Base-by-base conservation (phyloP, 2,329 filamentous ascomycete genomes). In the Neopestalotiopsis sp. region DNA sequence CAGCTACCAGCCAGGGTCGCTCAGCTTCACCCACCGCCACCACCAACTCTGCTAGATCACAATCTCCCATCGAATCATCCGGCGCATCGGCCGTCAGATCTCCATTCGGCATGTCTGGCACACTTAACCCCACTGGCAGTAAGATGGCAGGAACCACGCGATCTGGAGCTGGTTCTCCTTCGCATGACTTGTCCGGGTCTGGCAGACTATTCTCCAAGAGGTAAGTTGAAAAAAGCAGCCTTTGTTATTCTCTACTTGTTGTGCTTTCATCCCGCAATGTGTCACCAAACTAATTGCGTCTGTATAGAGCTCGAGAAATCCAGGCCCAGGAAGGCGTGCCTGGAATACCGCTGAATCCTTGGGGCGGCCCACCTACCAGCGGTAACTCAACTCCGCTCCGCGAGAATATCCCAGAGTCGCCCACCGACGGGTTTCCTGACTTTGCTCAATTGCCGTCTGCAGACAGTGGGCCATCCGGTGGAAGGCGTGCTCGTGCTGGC, bases 381-480 rank as follows among this genome's bases (percentile, higher is more conserved):
- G 96, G 95, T 73, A 95, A 97, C 81, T 98, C 95, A 24, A 98
- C 95, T 57, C 96, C 96, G 74, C 88, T 99, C 65, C 94, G 96
- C 77, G 96, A 98, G 84, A 98, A 95, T 73, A 98, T 99, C 71
- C 95, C 95, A 72, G 96, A 99, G 83, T 98, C 95, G 45, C 96
- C 96, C 40, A 96, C 93, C 73, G 95, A 98, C 83, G 95, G 93
- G 74, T 98, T 98, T 76, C 95, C 96, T 69, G 95, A 97, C 80
- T 94, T 97, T 79, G 88, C 92, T 72, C 89, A 91, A 74, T 87
- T 93, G 57, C 88, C 92, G 57, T 87, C 91, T 9, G 88, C 92
- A 72, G 88, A 91, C 72, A 87, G 85, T 69, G 79, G 92, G 70
- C 90, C 92, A 68, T 87, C 92, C 75, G 89, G 90, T 7, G 63